These are phyloP conservation scores for Amylocystis lapponica DNA, from an alignment of 768 basidiomycete genomes.

Conservation along the genomic window DNA sequence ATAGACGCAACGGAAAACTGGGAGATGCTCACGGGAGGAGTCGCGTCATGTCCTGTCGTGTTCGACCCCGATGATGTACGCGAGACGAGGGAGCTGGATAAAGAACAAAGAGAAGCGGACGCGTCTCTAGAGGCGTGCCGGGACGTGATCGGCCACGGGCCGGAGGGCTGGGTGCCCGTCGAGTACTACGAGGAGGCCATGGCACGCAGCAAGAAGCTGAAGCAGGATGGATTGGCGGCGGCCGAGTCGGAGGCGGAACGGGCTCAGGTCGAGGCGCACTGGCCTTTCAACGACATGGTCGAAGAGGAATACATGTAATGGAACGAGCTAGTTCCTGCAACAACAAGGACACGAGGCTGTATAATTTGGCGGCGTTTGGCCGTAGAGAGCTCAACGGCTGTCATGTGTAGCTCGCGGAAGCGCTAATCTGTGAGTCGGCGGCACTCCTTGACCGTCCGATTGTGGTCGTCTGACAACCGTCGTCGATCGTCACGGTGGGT, in stretches of 20 bases:
- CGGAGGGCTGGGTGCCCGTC: conserved; percentile 39
- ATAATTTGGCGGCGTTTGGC: no score
- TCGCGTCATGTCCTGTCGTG: conserved; percentile 19
- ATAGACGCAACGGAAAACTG: conserved; percentile 27
- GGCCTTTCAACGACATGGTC: conserved; percentile 45
- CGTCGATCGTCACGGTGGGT: no score
- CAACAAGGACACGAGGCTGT: no score
- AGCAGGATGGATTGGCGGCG: conserved; percentile 29
- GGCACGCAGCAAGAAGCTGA: conserved; percentile 28
- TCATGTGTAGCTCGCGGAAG: no score
- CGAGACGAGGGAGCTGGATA: conserved; percentile 34
- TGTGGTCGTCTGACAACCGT: no score
- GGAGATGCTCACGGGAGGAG: conserved; percentile 17
- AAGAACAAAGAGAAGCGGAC: conserved; percentile 26
- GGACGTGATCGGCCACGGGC: conserved; percentile 27
- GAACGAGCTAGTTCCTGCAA: conserved; percentile 3
- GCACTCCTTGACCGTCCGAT: no score
- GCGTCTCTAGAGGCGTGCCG: conserved; percentile 22
- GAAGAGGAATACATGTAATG: conserved; percentile 40
- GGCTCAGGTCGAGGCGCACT: conserved; percentile 33
- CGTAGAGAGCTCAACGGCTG: no score
- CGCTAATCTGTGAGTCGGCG: no score
- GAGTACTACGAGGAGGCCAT: conserved; percentile 36
- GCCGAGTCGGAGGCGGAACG: conserved; percentile 31
- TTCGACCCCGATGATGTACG: conserved; percentile 35